Conservation (phyloP, 73 alveolate species). For the Blepharisma stoltei region DNA sequence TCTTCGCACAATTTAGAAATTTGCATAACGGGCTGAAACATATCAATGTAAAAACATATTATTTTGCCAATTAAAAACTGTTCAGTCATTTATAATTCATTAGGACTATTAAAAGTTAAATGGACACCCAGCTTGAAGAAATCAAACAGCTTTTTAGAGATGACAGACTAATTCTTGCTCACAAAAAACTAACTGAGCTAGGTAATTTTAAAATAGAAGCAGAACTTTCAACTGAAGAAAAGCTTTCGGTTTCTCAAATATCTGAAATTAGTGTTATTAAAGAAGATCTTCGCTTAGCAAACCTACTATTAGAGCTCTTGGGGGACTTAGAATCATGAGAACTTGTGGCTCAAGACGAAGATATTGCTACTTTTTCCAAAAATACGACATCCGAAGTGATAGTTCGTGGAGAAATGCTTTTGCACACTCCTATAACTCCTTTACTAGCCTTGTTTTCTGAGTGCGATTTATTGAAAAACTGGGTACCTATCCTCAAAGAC, state of each 20-base stretch:
- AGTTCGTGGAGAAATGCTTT: constrained; percentile 8
- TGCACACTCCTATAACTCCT: not conserved
- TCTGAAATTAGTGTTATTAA: constrained; percentile 15
- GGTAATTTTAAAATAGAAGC: not conserved
- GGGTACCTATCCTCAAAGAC: constrained; percentile 3
- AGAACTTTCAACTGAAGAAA: too few relatives aligned
- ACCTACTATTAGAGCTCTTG: not conserved
- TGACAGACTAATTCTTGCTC: not conserved
- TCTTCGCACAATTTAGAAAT: too few relatives aligned
- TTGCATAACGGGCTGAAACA: too few relatives aligned
- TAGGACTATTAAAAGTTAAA: not conserved
- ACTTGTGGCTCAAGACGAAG: constrained; percentile 20
- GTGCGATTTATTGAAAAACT: not conserved
- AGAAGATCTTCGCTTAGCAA: constrained; percentile 6
- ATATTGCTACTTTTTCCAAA: constrained; percentile 23
- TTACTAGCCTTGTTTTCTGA: constrained; percentile 13
- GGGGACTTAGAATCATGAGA: constrained; percentile 12
- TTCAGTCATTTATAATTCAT: too few relatives aligned
- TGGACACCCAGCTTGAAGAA: constrained; percentile 1
- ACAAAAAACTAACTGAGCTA: not conserved
- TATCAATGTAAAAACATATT: too few relatives aligned
- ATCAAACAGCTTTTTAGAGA: constrained; percentile 20
- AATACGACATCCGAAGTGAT: not conserved
- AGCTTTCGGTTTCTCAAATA: not conserved
- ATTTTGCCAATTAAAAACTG: too few relatives aligned